Base-by-base conservation (phyloP, 2,329 filamentous ascomycete genomes). In the Pseudogymnoascus sp. region DNA sequence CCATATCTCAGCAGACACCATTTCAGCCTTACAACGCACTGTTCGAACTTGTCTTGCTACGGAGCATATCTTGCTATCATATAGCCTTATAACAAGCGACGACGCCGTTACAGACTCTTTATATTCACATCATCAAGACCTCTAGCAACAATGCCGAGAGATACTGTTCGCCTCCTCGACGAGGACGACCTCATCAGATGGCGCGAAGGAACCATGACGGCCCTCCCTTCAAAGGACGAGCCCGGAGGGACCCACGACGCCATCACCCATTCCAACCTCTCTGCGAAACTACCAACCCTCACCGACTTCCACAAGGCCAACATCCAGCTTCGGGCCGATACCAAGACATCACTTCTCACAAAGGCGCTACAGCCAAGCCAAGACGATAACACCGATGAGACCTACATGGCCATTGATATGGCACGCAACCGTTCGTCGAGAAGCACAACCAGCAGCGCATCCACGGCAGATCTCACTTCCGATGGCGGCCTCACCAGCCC, bases 401-500 rank as follows among this genome's bases (percentile, higher is more conserved):
- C 72, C 5, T 64, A 78, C 67, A 69, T 76, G 62, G 69, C 73
- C 4, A 78, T 79, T 44, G 77, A 79, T 31, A 36, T 72, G 16
- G 66, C 68, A 59, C 69, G 71, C 40, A 73, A 76, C 46, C 61
- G 74, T 69, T 80, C 86, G 65, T 93, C 89, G 65, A 89, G 87
- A 73, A 96, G 91, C 79, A 93, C 88, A 72, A 79, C 86, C 68
- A 96, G 92, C 77, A 78, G 89, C 65, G 83, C 90, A 53, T 96
- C 93, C 1, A 96, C 91, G 2, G 90, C 90, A 38, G 93, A 97
- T 68, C 81, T 97, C 64, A 97, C 92, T n/a, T 97, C 93, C 75
- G 95, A 97, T 71, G 95, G 90, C 64, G 93, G 91, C 64, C 78
- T 96, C 64, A 96, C 93, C 16, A 97, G 91, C 71, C 92, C 93